Evolutionary conservation across 1,284 basidiomycete species (phyloP).

Genomic region (Phellopilus nigrolimitatus): DNA sequence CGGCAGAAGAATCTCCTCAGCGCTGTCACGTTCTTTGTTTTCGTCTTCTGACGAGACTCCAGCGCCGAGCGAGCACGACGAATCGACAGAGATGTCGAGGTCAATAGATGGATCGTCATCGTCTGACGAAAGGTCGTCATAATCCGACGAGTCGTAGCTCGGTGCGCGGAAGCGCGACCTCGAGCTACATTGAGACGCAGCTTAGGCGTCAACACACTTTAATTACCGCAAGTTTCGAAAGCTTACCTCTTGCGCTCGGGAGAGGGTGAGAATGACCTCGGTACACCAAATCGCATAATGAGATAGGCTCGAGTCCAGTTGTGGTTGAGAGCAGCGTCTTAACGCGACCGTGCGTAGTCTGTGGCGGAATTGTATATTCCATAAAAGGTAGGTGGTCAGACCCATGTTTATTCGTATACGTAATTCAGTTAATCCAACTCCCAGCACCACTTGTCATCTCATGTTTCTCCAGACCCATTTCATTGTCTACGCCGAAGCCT

Average conservation of each 20-base stretch:
- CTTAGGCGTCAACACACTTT: constrained; percentile 12
- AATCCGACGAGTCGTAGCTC: constrained; percentile 48
- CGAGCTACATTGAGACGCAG: constrained; percentile 21
- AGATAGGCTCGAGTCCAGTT: neutral
- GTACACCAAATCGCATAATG: constrained; percentile 57
- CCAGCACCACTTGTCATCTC: too few species aligned
- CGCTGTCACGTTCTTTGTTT: neutral
- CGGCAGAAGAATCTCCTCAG: neutral
- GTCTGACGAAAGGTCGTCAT: too few species aligned
- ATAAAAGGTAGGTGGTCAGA: too few species aligned
- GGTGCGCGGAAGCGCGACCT: constrained; percentile 54
- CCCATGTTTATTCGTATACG: too few species aligned
- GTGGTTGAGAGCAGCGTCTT: too few species aligned
- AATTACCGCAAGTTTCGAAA: neutral
- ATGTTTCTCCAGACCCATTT: too few species aligned
- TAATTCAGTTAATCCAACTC: too few species aligned
- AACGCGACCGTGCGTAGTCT: too few species aligned
- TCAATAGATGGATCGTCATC: constrained; percentile 38
- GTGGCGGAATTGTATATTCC: too few species aligned
- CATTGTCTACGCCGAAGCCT: too few species aligned
- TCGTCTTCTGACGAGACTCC: neutral
- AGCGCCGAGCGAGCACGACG: neutral
- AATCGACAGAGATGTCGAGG: constrained; percentile 30
- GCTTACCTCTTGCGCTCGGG: constrained; percentile 39
- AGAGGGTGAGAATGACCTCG: constrained; percentile 57